phyloP scores from a whole-genome alignment of 768 basidiomycete species.

The Epithele typhae region DNA sequence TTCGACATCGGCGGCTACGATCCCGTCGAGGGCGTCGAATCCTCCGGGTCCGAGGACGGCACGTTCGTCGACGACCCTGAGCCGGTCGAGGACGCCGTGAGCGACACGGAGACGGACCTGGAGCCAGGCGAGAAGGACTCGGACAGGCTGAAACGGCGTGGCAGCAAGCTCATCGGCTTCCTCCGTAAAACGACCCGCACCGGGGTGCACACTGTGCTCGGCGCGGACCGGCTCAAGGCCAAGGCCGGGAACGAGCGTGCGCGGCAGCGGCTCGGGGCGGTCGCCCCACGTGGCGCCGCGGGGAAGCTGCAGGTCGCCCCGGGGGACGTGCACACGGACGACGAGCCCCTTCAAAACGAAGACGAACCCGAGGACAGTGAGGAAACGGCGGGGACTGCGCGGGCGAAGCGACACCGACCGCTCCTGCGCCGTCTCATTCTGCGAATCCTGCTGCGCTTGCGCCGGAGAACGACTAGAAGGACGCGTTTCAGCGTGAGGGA shows the following conservation, averaged over 20 bases:
- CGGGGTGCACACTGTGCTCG: slow-evolving; percentile 25
- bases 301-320: neutral
- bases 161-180: slow-evolving; percentile 18
- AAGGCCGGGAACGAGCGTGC: slow-evolving; percentile 25
- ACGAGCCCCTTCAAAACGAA: no score
- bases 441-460: no score
- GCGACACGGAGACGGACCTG: neutral
- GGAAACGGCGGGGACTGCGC: no score
- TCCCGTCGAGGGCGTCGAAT: slow-evolving; percentile 34
- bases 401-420: no score
- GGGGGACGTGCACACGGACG: neutral
- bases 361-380: no score
- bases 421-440: no score
- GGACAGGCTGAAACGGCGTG: slow-evolving; percentile 6
- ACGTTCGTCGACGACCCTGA: slow-evolving; percentile 27
- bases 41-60: slow-evolving; percentile 28
- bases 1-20: slow-evolving; percentile 33
- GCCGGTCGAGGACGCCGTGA: slow-evolving; percentile 6
- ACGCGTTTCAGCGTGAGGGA: slow-evolving; percentile 21
- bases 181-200: slow-evolving; percentile 27
- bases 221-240: slow-evolving; percentile 30
- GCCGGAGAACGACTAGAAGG: neutral
- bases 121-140: neutral
- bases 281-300: slow-evolving; percentile 14
- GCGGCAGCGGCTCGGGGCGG: slow-evolving; percentile 27